phyloP scores from a whole-genome alignment of 768 basidiomycete species.

The Fibroporia radiculosa region DNA sequence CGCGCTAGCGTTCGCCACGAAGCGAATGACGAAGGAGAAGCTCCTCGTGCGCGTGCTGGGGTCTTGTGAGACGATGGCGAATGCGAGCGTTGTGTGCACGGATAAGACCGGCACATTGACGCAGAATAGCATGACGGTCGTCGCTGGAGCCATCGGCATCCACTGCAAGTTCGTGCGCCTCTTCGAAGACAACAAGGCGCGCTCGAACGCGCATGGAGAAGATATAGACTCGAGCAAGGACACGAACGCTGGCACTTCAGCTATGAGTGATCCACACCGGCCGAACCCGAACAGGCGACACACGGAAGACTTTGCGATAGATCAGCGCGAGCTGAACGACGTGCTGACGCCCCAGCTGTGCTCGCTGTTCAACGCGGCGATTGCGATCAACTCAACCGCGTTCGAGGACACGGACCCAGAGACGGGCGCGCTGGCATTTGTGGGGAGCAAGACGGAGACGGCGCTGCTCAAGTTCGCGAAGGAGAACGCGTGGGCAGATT shows the following conservation, averaged over 20 bases:
- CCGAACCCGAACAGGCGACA: conserved; percentile 33
- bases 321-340: conserved; percentile 60
- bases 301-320: conserved; percentile 76
- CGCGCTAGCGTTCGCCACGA: conserved; percentile 94
- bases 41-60: conserved; percentile 92
- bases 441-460: conserved; percentile 95
- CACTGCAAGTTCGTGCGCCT: conserved; percentile 88
- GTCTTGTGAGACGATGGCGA: conserved; percentile 98
- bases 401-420: conserved; percentile 75
- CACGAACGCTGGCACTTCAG: neutral
- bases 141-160: conserved; percentile 91
- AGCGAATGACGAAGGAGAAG: conserved; percentile 95
- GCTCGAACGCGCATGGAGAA: conserved; percentile 56
- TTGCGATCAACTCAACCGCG: conserved; percentile 90
- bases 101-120: conserved; percentile 98
- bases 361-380: conserved; percentile 72
- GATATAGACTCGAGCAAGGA: conserved; percentile 7
- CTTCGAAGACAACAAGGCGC: conserved; percentile 60
- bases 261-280: too few species aligned
- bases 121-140: conserved; percentile 91
- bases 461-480: conserved; percentile 83
- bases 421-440: conserved; percentile 52
- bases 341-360: conserved; percentile 54
- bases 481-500: conserved; percentile 70
- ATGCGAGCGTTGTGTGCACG: conserved; percentile 91